These are phyloP conservation scores for Atkinsonella hypoxylon DNA, from an alignment of 2,329 filamentous ascomycete genomes.

Conservation along the genomic window DNA sequence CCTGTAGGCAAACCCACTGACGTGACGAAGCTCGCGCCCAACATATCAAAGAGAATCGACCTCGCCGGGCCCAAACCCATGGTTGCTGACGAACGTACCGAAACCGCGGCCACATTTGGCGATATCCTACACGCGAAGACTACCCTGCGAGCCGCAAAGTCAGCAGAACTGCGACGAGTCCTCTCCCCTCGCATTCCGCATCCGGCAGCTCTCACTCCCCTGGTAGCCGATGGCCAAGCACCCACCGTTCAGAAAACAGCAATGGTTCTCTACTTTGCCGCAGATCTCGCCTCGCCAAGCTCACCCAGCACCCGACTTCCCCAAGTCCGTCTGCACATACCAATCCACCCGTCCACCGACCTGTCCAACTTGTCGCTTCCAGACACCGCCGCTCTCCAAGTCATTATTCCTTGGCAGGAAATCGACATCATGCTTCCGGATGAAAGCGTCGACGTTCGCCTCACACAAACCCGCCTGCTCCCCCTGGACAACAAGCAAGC, in stretches of 20 bases:
- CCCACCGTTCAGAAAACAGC: slow-evolving; percentile 15
- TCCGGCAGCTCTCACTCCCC: slow-evolving; percentile 28
- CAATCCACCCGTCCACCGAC: slow-evolving; percentile 17
- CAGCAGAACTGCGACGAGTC: slow-evolving; percentile 18
- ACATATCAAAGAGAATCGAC: not conserved
- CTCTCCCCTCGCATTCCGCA: slow-evolving; percentile 36
- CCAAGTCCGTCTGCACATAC: slow-evolving; percentile 18
- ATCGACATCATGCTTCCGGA: slow-evolving; percentile 35
- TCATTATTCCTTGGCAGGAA: slow-evolving; percentile 18
- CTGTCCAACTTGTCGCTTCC: slow-evolving; percentile 18
- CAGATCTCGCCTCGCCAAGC: slow-evolving; percentile 13
- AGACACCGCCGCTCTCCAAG: slow-evolving; percentile 18
- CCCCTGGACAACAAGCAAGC: slow-evolving; percentile 26
- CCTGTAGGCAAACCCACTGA: slow-evolving; percentile 8
- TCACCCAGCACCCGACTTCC: slow-evolving; percentile 2
- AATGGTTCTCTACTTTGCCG: slow-evolving; percentile 36
- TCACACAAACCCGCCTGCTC: slow-evolving; percentile 25
- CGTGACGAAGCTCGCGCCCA: not conserved
- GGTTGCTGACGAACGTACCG: not conserved
- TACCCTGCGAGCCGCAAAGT: slow-evolving; percentile 1
- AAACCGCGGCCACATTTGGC: slow-evolving; percentile 35
- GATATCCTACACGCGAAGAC: slow-evolving; percentile 31
- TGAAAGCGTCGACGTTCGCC: slow-evolving; percentile 35
- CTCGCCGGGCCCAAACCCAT: not conserved
- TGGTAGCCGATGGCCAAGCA: slow-evolving; percentile 22